A percentile compares a stretch with the other conserved stretches of the same genome.
phyloP scores from a whole-genome alignment of 768 basidiomycete genomes.

The Russula olivacea region DNA sequence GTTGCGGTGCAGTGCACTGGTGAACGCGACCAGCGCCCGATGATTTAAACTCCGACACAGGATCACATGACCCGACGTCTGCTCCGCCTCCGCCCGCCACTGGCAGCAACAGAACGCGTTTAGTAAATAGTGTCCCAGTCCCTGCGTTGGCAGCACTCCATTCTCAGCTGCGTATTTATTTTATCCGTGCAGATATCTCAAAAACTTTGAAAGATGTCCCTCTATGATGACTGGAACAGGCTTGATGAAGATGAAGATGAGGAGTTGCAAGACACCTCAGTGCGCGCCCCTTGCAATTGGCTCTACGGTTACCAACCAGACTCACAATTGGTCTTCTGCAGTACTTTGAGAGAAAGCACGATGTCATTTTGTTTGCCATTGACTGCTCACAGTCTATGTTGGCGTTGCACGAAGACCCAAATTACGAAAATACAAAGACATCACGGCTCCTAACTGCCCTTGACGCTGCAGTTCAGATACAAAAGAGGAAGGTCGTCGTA shows the following conservation, averaged over 20 bases:
- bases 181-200: neutral
- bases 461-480: conserved; percentile 76
- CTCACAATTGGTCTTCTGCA: conserved; percentile 28
- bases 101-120: neutral
- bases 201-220: conserved; percentile 43
- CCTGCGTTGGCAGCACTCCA: too few species aligned
- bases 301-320: neutral
- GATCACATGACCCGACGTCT: neutral
- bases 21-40: neutral
- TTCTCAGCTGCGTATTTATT: neutral
- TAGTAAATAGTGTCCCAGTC: too few species aligned
- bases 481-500: conserved; percentile 84
- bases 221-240: conserved; percentile 77
- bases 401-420: conserved; percentile 55
- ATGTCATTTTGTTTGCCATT: conserved; percentile 92
- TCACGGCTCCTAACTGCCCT: conserved; percentile 77
- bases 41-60: neutral
- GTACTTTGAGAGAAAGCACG: conserved; percentile 68
- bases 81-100: too few species aligned
- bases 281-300: conserved; percentile 31
- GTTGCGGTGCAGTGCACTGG: too few species aligned
- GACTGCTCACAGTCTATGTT: conserved; percentile 94
- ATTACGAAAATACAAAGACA: conserved; percentile 59
- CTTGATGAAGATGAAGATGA: conserved; percentile 79
- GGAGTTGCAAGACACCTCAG: conserved; percentile 67